Evolutionary conservation across 2,329 filamentous ascomycete genomes (phyloP).

Genomic region (Trichoderma sp.): DNA sequence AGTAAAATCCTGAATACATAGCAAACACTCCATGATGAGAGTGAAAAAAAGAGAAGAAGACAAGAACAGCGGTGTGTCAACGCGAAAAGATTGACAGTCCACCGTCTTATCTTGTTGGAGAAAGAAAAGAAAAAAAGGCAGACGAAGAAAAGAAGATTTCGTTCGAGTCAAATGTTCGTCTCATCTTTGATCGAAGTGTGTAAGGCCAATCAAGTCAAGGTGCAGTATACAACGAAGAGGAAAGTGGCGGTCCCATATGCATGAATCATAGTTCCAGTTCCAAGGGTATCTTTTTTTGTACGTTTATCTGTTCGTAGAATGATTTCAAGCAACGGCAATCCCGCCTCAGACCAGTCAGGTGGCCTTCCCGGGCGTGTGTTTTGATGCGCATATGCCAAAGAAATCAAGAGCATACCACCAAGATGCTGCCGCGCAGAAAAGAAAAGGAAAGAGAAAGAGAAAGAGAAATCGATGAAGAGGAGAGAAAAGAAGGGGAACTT

Average conservation of each 20-base stretch:
- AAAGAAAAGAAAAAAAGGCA: background rate
- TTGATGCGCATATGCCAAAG: background rate
- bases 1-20: background rate
- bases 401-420: background rate
- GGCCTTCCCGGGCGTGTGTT: background rate
- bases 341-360: background rate
- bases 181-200: background rate
- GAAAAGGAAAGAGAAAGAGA: background rate
- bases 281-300: background rate
- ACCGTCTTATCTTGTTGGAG: background rate
- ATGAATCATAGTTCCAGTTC: background rate
- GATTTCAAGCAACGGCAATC: background rate
- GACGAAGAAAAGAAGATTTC: background rate
- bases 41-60: background rate
- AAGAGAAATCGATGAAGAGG: background rate
- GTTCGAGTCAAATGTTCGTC: background rate
- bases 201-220: background rate
- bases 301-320: background rate
- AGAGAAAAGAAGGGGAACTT: background rate
- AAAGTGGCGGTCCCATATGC: background rate
- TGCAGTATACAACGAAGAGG: background rate
- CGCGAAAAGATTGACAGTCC: background rate
- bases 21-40: background rate
- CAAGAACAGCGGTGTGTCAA: background rate
- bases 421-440: background rate